A percentile compares a stretch with the other conserved stretches of the same genome.
phyloP scores from a whole-genome alignment of 2,329 filamentous ascomycete species.

The Pseudocercospora ulei region DNA sequence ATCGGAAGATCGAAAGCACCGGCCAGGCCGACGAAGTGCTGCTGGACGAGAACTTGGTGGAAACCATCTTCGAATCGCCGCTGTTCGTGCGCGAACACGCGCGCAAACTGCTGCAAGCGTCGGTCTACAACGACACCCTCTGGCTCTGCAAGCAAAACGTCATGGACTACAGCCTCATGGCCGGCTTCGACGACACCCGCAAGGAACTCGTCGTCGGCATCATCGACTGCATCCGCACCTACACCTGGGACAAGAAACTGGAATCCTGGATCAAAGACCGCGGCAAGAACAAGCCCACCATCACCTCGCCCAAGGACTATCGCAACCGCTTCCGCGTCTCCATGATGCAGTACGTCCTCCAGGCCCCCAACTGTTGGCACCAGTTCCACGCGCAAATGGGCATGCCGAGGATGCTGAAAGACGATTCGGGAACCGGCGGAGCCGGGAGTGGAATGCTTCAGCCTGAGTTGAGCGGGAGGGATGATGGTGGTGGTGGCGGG shows the following conservation, averaged over 20 bases:
- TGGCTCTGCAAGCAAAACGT: slow-evolving; percentile 92
- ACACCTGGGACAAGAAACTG: slow-evolving; percentile 99
- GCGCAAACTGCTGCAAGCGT: slow-evolving; percentile 81
- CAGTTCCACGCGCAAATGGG: slow-evolving; percentile 46
- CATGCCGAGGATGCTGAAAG: slow-evolving; percentile 30
- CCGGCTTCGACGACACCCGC: slow-evolving; percentile 80
- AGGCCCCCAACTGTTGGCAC: slow-evolving; percentile 68
- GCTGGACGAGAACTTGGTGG: slow-evolving; percentile 96
- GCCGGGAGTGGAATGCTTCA: not conserved
- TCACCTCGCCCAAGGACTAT: slow-evolving; percentile 95
- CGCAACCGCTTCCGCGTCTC: slow-evolving; percentile 91
- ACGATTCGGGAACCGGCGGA: no score
- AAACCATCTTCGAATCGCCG: slow-evolving; percentile 96
- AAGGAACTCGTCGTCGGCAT: slow-evolving; percentile 95
- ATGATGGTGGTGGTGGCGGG: not conserved
- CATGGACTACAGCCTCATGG: slow-evolving; percentile 99
- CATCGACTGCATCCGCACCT: slow-evolving; percentile 95
- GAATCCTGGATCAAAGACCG: slow-evolving; percentile 99
- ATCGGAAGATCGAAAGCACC: slow-evolving; percentile 91
- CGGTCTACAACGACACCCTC: slow-evolving; percentile 94
- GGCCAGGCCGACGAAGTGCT: slow-evolving; percentile 94
- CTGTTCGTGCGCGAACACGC: slow-evolving; percentile 92
- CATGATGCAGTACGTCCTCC: slow-evolving; percentile 80
- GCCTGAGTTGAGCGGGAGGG: slow-evolving; percentile 1
- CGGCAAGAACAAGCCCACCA: slow-evolving; percentile 77